phyloP scores from a whole-genome alignment of 495 filamentous ascomycete species.

The Penicillium angulare region DNA sequence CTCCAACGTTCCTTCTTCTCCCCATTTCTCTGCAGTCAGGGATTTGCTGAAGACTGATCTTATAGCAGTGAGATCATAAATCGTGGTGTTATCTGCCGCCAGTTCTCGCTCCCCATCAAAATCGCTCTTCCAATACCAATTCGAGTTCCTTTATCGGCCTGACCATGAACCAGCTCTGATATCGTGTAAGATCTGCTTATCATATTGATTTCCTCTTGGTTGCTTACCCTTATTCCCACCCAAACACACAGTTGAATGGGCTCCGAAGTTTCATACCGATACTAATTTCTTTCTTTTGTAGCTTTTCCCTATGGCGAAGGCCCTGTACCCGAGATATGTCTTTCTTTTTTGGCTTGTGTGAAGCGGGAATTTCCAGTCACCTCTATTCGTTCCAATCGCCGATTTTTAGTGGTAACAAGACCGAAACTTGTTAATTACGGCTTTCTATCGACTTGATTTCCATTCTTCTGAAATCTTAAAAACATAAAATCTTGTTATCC shows the following conservation, averaged over 20 bases:
- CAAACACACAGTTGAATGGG: no score
- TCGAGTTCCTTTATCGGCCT: slow-evolving; percentile 16
- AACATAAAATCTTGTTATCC: slow-evolving; percentile 15
- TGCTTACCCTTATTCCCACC: not conserved
- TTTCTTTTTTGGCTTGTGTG: slow-evolving; percentile 50
- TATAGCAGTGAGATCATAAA: not conserved
- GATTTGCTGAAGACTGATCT: not conserved
- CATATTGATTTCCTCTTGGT: not conserved
- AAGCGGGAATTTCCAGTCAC: slow-evolving; percentile 46
- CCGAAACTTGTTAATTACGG: slow-evolving; percentile 22
- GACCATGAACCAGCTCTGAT: slow-evolving; percentile 32
- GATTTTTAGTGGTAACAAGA: slow-evolving; percentile 24
- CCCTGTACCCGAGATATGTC: slow-evolving; percentile 50
- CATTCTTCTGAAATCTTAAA: slow-evolving; percentile 13
- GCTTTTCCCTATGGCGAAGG: slow-evolving; percentile 52
- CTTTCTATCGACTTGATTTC: slow-evolving; percentile 22
- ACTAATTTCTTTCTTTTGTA: slow-evolving; percentile 16
- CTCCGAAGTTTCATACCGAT: no score
- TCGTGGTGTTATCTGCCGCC: not conserved
- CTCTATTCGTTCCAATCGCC: slow-evolving; percentile 34
- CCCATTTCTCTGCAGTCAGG: not conserved
- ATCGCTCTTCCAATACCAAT: slow-evolving; percentile 10
- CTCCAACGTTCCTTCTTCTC: slow-evolving; percentile 22
- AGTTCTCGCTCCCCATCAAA: not conserved
- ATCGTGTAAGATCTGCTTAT: slow-evolving; percentile 24